Evolutionary conservation across 352 stramenopile genomes (phyloP).

Genomic region (Pythium biforme): DNA sequence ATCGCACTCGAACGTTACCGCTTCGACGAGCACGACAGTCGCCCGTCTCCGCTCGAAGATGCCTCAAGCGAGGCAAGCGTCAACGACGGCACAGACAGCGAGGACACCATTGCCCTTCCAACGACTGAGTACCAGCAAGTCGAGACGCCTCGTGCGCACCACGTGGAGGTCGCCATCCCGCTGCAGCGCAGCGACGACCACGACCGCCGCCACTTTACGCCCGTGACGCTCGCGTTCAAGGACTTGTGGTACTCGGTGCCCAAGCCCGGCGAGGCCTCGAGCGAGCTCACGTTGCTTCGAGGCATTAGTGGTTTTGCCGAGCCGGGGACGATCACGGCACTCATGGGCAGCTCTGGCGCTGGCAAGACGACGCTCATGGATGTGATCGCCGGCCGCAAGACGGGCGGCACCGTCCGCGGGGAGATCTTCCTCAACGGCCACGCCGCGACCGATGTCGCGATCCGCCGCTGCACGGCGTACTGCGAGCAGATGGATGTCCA

Average conservation of each 20-base stretch:
- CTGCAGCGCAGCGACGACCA: constrained; percentile 2
- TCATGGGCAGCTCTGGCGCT: constrained; percentile 75
- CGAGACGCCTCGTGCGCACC: neutral
- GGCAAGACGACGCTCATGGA: constrained; percentile 96
- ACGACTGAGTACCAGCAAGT: constrained; percentile 20
- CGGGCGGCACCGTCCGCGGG: constrained; percentile 65
- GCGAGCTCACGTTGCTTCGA: constrained; percentile 50
- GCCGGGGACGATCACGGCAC: constrained; percentile 59
- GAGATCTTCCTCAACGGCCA: constrained; percentile 65
- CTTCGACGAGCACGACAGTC: constrained; percentile 48
- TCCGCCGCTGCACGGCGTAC: constrained; percentile 60
- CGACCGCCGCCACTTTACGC: constrained; percentile 36
- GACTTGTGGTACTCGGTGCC: constrained; percentile 61
- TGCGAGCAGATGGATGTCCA: constrained; percentile 91
- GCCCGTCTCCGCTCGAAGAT: constrained; percentile 14
- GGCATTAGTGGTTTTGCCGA: constrained; percentile 54
- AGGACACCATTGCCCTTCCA: neutral
- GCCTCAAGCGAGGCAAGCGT: neutral
- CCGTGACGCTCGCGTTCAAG: constrained; percentile 54
- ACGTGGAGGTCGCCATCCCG: constrained; percentile 19
- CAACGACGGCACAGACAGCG: constrained; percentile 5
- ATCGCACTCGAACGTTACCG: constrained; percentile 54
- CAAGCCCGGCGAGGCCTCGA: constrained; percentile 32
- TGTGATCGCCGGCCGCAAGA: constrained; percentile 92
- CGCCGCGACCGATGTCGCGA: constrained; percentile 47